phyloP scores from a whole-genome alignment of 2,329 filamentous ascomycete genomes.

The Botryotinia calthae region DNA sequence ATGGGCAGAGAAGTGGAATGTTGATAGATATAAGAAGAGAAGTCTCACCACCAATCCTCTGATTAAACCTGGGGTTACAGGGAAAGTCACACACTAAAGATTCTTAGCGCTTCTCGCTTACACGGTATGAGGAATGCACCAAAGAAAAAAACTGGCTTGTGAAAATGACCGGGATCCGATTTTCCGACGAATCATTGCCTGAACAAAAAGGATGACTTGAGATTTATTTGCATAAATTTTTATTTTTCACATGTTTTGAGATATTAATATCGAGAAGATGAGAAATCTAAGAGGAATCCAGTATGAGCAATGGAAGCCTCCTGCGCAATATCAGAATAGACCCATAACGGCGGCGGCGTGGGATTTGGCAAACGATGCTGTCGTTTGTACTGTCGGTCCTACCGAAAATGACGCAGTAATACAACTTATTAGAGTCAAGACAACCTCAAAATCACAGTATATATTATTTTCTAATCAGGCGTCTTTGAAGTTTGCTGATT shows the following conservation, averaged over 20 bases:
- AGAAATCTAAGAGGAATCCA: constrained; percentile 81
- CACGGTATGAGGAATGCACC: background rate
- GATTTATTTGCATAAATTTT: constrained; percentile 16
- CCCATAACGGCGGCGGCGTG: constrained; percentile 76
- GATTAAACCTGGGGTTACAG: constrained; percentile 19
- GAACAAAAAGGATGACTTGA: constrained; percentile 13
- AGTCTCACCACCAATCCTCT: constrained; percentile 13
- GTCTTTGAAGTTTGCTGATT: constrained; percentile 34
- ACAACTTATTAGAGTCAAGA: constrained; percentile 61
- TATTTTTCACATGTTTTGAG: constrained; percentile 1
- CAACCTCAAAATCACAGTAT: constrained; percentile 42
- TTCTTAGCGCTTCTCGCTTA: constrained; percentile 16
- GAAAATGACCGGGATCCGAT: constrained; percentile 25
- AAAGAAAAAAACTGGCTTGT: constrained; percentile 26
- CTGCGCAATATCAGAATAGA: constrained; percentile 47
- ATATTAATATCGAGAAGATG: constrained; percentile 52
- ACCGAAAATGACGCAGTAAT: constrained; percentile 67
- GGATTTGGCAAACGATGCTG: constrained; percentile 74
- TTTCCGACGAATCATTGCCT: constrained; percentile 16
- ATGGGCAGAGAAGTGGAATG: constrained; percentile 12
- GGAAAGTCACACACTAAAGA: background rate
- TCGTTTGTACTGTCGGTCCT: constrained; percentile 84
- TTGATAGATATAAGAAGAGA: constrained; percentile 1
- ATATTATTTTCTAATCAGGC: constrained; percentile 9
- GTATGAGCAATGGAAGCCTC: constrained; percentile 62